A percentile compares a stretch with the other conserved stretches of the same genome.
Evolutionary conservation across 2,329 filamentous ascomycete genomes (phyloP).

Genomic region (Beauveria caledonica): DNA sequence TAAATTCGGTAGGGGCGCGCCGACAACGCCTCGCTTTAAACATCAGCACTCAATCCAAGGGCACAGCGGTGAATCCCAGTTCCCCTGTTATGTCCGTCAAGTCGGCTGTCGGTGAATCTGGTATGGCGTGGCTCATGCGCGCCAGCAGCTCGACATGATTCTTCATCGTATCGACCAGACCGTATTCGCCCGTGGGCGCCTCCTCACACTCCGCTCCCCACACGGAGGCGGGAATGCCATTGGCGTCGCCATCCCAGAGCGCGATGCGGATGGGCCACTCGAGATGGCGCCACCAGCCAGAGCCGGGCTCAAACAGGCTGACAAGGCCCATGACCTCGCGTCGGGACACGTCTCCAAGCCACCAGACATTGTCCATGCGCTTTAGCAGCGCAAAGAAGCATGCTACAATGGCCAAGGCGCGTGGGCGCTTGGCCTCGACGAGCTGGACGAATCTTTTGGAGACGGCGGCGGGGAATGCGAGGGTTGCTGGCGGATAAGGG

Average conservation of each 20-base stretch:
- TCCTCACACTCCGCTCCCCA: slow-evolving; percentile 47
- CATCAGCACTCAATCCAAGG: slow-evolving; percentile 1
- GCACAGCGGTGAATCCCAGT: slow-evolving; percentile 19
- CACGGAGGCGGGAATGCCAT: slow-evolving; percentile 45
- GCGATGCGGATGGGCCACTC: slow-evolving; percentile 54
- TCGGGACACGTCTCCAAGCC: slow-evolving; percentile 58
- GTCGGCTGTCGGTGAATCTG: slow-evolving; percentile 4
- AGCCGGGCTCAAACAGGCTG: slow-evolving; percentile 49
- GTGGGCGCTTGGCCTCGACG: slow-evolving; percentile 49
- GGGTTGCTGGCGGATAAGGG: slow-evolving; percentile 48
- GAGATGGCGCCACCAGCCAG: slow-evolving; percentile 52
- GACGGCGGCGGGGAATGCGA: slow-evolving; percentile 58
- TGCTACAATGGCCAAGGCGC: slow-evolving; percentile 55
- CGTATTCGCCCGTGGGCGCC: slow-evolving; percentile 29
- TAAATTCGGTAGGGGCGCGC: neutral
- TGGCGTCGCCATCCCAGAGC: slow-evolving; percentile 40
- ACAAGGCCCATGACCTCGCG: slow-evolving; percentile 58
- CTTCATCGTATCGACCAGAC: slow-evolving; percentile 28
- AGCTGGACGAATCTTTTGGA: slow-evolving; percentile 53
- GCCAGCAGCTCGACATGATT: slow-evolving; percentile 34
- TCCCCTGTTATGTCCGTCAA: slow-evolving; percentile 23
- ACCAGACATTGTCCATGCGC: slow-evolving; percentile 56
- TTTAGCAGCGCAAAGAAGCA: slow-evolving; percentile 61
- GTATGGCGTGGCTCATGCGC: slow-evolving; percentile 23
- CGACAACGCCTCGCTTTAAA: neutral